Percentiles rank a stretch among this genome's conserved stretches.
Conservation (phyloP, 2,329 filamentous ascomycete genomes). For the Ceratocystis eucalypticola region DNA sequence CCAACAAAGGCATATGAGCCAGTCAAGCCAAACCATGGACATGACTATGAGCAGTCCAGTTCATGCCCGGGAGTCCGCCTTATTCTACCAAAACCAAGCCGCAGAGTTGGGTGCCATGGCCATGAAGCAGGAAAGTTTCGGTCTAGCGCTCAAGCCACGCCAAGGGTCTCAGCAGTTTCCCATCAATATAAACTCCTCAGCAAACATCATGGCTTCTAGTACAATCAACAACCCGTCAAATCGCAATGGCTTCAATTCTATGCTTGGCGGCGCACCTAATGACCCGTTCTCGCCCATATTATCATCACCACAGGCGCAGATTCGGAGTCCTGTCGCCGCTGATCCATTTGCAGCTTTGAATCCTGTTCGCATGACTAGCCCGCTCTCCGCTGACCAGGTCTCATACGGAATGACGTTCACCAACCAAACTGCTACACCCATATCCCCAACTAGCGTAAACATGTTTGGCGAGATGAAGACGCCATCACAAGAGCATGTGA, state of each 20-base stretch:
- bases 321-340: not conserved
- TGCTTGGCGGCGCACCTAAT: slow-evolving; percentile 3
- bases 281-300: slow-evolving; percentile 13
- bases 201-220: slow-evolving; percentile 13
- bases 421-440: not conserved
- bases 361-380: slow-evolving; percentile 2
- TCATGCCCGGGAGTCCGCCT: not conserved
- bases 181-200: not conserved
- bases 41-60: not conserved
- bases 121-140: not conserved
- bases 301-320: slow-evolving; percentile 9
- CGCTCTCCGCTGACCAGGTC: slow-evolving; percentile 11
- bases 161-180: slow-evolving; percentile 4
- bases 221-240: slow-evolving; percentile 9
- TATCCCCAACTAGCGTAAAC: not conserved
- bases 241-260: not conserved
- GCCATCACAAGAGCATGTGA: not conserved
- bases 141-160: not conserved
- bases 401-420: not conserved
- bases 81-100: slow-evolving; percentile 8
- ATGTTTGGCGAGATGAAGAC: not conserved
- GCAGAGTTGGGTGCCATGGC: slow-evolving; percentile 5
- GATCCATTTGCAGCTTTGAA: slow-evolving; percentile 12
- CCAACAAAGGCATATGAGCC: slow-evolving; percentile 17
- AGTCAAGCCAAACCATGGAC: not conserved